These are phyloP conservation scores for Ophiostoma sp. DNA, from an alignment of 2,329 filamentous ascomycete genomes.

Conservation along the genomic window DNA sequence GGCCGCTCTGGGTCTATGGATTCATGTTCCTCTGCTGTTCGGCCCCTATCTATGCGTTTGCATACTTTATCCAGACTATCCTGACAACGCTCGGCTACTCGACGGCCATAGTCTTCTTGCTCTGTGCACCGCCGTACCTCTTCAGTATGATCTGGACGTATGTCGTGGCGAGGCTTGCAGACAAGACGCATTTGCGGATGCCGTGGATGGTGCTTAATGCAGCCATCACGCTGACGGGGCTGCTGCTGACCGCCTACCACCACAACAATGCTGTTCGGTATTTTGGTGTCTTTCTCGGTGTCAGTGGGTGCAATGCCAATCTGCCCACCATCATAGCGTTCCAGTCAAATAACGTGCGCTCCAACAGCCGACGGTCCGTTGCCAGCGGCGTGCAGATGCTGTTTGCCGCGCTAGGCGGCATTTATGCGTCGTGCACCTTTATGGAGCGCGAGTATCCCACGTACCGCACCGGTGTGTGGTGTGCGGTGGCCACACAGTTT, in stretches of 20 bases:
- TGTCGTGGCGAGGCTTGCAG: not conserved
- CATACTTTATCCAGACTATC: conserved; percentile 74
- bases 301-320: conserved; percentile 70
- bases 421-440: conserved; percentile 64
- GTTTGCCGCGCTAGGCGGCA: conserved; percentile 38
- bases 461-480: conserved; percentile 51
- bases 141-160: conserved; percentile 17
- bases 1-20: conserved; percentile 58
- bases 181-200: not conserved
- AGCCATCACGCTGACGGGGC: conserved; percentile 46
- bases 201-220: not conserved
- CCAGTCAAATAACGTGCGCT: conserved; percentile 77
- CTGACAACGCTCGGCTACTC: conserved; percentile 39
- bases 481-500: conserved; percentile 47
- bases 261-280: conserved; percentile 52
- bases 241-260: conserved; percentile 63
- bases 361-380: conserved; percentile 27
- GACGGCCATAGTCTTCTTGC: conserved; percentile 23
- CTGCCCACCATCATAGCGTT: conserved; percentile 69
- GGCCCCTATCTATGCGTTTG: conserved; percentile 66
- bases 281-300: conserved; percentile 67
- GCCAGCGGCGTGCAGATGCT: conserved; percentile 32
- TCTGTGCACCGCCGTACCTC: not conserved
- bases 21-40: conserved; percentile 60
- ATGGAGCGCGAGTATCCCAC: conserved; percentile 48